These are phyloP conservation scores for Pontederia crassipes DNA, from an alignment of 176 grass and related monocot species.

Conservation along the genomic window DNA sequence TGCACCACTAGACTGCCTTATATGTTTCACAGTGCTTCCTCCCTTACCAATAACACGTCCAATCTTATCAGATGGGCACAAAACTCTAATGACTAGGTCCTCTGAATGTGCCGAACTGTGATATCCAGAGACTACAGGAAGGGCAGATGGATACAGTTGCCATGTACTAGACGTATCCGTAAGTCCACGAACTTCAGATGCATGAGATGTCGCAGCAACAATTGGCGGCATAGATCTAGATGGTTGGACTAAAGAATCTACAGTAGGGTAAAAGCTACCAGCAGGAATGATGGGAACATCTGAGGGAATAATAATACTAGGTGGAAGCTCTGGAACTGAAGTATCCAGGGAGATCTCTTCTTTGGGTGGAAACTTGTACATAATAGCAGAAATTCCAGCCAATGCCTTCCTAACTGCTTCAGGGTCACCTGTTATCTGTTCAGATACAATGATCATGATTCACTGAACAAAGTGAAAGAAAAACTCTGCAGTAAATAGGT, in stretches of 20 bases:
- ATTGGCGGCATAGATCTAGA: slow-evolving; percentile 36
- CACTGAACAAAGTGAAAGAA: slow-evolving; percentile 8
- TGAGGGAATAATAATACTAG: slow-evolving; percentile 72
- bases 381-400: slow-evolving; percentile 65
- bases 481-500: no score
- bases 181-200: slow-evolving; percentile 41
- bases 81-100: slow-evolving; percentile 61
- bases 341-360: slow-evolving; percentile 79
- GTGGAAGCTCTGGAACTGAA: slow-evolving; percentile 50
- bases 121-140: slow-evolving; percentile 62
- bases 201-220: slow-evolving; percentile 39
- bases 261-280: slow-evolving; percentile 40
- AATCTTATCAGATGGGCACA: slow-evolving; percentile 85
- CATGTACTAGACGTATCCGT: slow-evolving; percentile 40
- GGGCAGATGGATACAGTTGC: slow-evolving; percentile 58
- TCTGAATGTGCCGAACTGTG: slow-evolving; percentile 47
- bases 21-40: slow-evolving; percentile 78
- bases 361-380: slow-evolving; percentile 75
- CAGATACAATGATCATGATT: slow-evolving; percentile 14
- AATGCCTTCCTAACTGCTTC: slow-evolving; percentile 72
- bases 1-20: slow-evolving; percentile 79
- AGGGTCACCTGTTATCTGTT: slow-evolving; percentile 70
- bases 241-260: slow-evolving; percentile 43
- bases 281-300: slow-evolving; percentile 70
- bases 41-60: slow-evolving; percentile 90